A percentile compares a stretch with the other conserved stretches of the same genome.
Evolutionary conservation across 441 rosid genomes (phyloP).

Genomic region (Gossypium lobatum): DNA sequence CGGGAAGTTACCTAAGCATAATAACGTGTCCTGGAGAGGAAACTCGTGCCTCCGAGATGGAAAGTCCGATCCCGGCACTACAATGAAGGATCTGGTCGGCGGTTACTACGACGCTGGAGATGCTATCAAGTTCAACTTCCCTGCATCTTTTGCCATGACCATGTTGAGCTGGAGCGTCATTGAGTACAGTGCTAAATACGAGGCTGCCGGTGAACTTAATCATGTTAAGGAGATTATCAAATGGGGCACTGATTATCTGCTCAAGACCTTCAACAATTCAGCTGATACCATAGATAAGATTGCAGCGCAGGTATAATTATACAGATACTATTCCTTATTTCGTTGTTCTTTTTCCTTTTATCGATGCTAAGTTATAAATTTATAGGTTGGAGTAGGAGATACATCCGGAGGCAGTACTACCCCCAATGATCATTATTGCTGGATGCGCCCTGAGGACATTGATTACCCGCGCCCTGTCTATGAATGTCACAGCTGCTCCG

Average conservation of each 20-base stretch:
- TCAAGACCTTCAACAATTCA: constrained; percentile 64
- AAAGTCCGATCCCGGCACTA: constrained; percentile 32
- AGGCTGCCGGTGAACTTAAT: constrained; percentile 77
- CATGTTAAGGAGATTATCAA: constrained; percentile 69
- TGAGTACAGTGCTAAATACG: constrained; percentile 87
- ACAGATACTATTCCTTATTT: background rate
- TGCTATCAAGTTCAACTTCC: constrained; percentile 85
- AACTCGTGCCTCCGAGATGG: constrained; percentile 72
- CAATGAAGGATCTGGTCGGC: constrained; percentile 59
- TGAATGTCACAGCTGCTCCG: constrained; percentile 52
- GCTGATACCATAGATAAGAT: constrained; percentile 51
- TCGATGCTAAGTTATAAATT: background rate
- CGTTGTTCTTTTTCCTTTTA: background rate
- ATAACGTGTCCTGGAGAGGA: constrained; percentile 82
- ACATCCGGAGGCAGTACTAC: constrained; percentile 61
- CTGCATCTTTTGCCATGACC: constrained; percentile 74
- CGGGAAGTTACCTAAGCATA: constrained; percentile 66
- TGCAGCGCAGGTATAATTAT: constrained; percentile 52
- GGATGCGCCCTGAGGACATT: constrained; percentile 99
- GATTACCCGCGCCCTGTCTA: constrained; percentile 46
- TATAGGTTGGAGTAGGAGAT: constrained; percentile 69
- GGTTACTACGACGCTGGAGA: constrained; percentile 94
- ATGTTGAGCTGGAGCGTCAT: constrained; percentile 98
- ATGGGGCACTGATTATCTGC: constrained; percentile 74
- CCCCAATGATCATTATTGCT: constrained; percentile 80